Conservation (phyloP, 192 early-diverging fungal species). For the Umbelopsis sp. region DNA sequence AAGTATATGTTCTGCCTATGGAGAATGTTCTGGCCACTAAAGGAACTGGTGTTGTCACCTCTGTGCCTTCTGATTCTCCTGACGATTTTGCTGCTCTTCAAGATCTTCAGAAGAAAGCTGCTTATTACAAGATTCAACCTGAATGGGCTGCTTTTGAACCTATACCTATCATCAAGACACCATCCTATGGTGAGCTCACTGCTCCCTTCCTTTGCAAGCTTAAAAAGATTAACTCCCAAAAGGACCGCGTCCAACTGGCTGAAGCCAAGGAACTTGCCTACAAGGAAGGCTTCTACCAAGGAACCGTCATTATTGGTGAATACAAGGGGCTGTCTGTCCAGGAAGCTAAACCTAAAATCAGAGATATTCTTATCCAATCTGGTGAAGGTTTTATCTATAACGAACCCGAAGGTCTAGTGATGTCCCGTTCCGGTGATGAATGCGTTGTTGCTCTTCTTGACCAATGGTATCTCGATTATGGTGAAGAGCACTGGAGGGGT, state of each 20-base stretch:
- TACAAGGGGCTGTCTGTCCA: constrained; percentile 83
- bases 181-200: constrained; percentile 81
- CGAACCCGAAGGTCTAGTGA: constrained; percentile 93
- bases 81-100: constrained; percentile 92
- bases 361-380: constrained; percentile 68
- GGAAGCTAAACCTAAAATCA: constrained; percentile 88
- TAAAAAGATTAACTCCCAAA: constrained; percentile 95
- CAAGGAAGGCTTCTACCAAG: constrained; percentile 98
- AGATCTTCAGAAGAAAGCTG: constrained; percentile 93
- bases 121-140: constrained; percentile 85
- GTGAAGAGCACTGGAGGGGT: constrained; percentile 83
- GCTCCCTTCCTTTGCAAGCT: constrained; percentile 85
- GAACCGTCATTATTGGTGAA: constrained; percentile 84
- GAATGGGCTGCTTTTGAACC: constrained; percentile 90
- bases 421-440: constrained; percentile 93
- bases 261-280: constrained; percentile 94
- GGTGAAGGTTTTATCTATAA: constrained; percentile 85
- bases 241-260: constrained; percentile 91
- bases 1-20: constrained; percentile 96
- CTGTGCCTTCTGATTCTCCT: constrained; percentile 98
- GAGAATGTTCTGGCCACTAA: constrained; percentile 93
- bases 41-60: constrained; percentile 98
- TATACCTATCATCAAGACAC: constrained; percentile 84
- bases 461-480: constrained; percentile 99
- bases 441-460: constrained; percentile 95